Evolutionary conservation across 2,329 filamentous ascomycete species (phyloP).

Genomic region (Calonectria fujianensis): DNA sequence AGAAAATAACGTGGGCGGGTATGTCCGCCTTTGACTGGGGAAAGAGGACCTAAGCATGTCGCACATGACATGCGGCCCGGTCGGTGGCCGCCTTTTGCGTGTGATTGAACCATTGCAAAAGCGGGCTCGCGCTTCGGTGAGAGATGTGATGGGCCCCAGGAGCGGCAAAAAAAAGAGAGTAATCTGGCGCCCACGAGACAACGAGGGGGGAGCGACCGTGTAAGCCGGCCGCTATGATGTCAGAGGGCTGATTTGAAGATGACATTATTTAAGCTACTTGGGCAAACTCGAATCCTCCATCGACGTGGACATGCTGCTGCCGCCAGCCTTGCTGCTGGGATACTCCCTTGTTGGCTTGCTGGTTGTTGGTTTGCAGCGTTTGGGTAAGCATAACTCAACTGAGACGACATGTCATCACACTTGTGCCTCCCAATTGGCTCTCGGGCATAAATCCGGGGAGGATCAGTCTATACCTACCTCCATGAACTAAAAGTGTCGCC

Average conservation of each 20-base stretch:
- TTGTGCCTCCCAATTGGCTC: not conserved
- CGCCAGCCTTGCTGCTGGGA: not conserved
- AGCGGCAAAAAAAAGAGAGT: not conserved
- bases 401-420: conserved; percentile 4
- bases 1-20: conserved; percentile 7
- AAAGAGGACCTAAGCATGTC: not conserved
- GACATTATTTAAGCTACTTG: not conserved
- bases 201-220: not conserved
- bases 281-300: not conserved
- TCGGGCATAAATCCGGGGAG: not conserved
- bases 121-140: not conserved
- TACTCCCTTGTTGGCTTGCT: not conserved
- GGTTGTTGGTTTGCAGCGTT: not conserved
- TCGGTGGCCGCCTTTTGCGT: not conserved
- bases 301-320: not conserved
- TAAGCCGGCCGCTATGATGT: conserved; percentile 6
- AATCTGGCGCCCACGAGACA: not conserved
- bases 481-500: not conserved
- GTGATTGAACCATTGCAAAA: not conserved
- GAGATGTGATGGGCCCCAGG: conserved; percentile 11
- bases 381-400: conserved; percentile 20
- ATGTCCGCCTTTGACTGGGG: not conserved
- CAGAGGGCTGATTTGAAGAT: not conserved
- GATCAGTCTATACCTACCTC: not conserved
- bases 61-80: conserved; percentile 18